Evolutionary conservation across 2,329 filamentous ascomycete genomes (phyloP).

Genomic region (Thyridium curvatum): DNA sequence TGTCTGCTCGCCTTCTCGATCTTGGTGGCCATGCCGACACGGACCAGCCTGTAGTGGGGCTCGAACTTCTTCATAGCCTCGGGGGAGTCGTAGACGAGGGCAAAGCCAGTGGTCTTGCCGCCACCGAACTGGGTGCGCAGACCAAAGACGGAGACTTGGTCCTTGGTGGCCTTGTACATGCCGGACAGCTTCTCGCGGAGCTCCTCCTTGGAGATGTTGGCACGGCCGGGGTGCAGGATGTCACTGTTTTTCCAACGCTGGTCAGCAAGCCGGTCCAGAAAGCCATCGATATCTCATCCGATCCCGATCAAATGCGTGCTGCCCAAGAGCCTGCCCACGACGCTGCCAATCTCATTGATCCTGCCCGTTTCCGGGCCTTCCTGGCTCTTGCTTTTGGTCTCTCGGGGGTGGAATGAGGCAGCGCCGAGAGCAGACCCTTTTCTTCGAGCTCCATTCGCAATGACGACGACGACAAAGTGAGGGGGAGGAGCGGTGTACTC

Average conservation of each 20-base stretch:
- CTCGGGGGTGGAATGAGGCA: neutral
- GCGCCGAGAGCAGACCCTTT: too few species aligned
- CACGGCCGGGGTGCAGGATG: slow-evolving; percentile 96
- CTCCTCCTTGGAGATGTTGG: slow-evolving; percentile 99
- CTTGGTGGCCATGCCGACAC: slow-evolving; percentile 88
- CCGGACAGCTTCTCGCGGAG: slow-evolving; percentile 90
- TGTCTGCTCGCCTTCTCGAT: slow-evolving; percentile 96
- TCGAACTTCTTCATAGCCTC: slow-evolving; percentile 99
- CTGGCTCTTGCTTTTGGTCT: neutral
- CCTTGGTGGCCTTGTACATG: slow-evolving; percentile 98
- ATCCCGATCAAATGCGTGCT: slow-evolving; percentile 4
- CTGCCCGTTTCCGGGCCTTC: neutral
- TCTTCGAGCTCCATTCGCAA: neutral
- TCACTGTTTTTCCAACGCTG: slow-evolving; percentile 55
- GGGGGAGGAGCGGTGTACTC: slow-evolving; percentile 41
- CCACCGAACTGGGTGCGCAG: slow-evolving; percentile 99
- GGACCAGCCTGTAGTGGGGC: slow-evolving; percentile 93
- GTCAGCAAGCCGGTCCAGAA: slow-evolving; percentile 9
- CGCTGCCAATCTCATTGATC: too few species aligned
- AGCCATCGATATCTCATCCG: neutral
- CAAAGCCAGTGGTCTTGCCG: slow-evolving; percentile 99
- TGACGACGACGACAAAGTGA: slow-evolving; percentile 9
- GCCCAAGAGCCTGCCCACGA: neutral
- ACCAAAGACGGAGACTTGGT: slow-evolving; percentile 96
- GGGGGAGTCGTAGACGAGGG: slow-evolving; percentile 94